Percentiles rank a stretch among this genome's conserved stretches.
phyloP scores from a whole-genome alignment of 306 rosid genomes.

The Casuarina glauca region DNA sequence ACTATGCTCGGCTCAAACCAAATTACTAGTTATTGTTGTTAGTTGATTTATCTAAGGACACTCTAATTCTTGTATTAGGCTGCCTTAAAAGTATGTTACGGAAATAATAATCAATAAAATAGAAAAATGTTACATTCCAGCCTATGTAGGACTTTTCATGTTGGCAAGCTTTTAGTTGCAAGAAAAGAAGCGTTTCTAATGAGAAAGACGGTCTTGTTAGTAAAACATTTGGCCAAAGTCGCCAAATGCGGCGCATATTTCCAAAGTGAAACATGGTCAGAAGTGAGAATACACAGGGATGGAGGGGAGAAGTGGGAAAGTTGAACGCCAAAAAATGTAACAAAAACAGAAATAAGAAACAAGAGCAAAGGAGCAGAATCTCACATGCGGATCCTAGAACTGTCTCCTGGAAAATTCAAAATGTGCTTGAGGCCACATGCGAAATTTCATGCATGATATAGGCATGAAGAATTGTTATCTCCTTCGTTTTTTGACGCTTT shows the following conservation, averaged over 20 bases:
- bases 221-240: neutral
- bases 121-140: neutral
- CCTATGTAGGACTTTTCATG: neutral
- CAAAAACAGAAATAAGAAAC: neutral
- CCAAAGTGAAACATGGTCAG: neutral
- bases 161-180: neutral
- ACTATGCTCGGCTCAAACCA: too few species aligned
- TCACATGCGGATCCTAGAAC: neutral
- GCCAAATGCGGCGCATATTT: neutral
- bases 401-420: too few species aligned
- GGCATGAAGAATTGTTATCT: neutral
- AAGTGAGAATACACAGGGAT: neutral
- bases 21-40: too few species aligned
- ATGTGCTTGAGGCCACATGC: neutral
- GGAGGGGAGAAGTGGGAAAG: neutral
- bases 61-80: too few species aligned
- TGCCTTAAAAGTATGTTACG: too few species aligned
- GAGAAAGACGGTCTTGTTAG: neutral
- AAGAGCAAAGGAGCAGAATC: neutral
- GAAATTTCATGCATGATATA: neutral
- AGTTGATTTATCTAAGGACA: too few species aligned
- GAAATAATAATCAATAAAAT: neutral
- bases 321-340: neutral
- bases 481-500: neutral
- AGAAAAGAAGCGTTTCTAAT: neutral